Conservation (phyloP, 139 green algal genomes). For the Coelastrella sp. region DNA sequence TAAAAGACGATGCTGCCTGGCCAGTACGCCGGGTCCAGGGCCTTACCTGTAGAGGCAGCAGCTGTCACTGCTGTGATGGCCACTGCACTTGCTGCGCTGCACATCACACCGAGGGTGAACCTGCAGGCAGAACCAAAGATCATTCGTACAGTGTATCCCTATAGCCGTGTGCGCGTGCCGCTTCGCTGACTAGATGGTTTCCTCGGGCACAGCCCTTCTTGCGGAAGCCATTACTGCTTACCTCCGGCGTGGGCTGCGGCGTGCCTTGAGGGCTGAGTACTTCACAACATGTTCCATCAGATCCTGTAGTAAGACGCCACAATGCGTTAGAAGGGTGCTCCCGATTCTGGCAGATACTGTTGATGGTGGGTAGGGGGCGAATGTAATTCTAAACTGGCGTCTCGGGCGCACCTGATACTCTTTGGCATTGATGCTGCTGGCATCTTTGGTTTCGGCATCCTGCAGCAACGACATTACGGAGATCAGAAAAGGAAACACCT, state of each 20-base stretch:
- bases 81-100: neutral
- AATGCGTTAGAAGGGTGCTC: neutral
- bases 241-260: conserved; percentile 2
- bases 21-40: neutral
- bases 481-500: neutral
- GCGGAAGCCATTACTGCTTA: neutral
- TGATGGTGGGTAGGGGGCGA: neutral
- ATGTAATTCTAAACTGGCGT: neutral
- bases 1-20: neutral
- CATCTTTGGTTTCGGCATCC: neutral
- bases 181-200: neutral
- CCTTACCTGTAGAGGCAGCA: neutral
- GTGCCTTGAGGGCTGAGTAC: conserved; percentile 17
- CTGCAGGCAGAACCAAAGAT: neutral
- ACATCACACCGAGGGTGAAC: neutral
- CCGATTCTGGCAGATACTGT: neutral
- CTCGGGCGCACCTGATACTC: conserved; percentile 26
- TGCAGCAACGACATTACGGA: neutral
- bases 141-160: neutral
- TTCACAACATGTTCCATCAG: neutral
- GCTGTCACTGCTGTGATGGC: neutral
- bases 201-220: neutral
- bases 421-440: neutral
- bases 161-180: neutral
- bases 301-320: neutral